A percentile compares a stretch with the other conserved stretches of the same genome.
phyloP scores from a whole-genome alignment of 108 stramenopile species.

The Mediolabrus comicus region DNA sequence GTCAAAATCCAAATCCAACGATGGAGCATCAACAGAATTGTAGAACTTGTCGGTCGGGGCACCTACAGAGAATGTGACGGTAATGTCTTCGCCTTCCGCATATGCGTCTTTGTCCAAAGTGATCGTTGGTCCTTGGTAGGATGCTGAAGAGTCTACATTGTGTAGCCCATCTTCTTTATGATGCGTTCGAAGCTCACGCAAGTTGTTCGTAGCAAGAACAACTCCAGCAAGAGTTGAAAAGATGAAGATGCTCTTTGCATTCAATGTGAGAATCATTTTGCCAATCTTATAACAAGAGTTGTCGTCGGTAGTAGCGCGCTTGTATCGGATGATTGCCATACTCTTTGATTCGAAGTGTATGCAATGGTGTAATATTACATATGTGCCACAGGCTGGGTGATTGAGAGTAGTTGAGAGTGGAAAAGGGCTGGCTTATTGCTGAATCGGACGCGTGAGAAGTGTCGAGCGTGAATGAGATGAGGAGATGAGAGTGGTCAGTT shows the following conservation, averaged over 20 bases:
- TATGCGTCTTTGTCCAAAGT: neutral
- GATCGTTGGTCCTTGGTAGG: neutral
- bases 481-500: no score
- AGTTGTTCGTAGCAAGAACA: neutral
- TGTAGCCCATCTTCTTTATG: neutral
- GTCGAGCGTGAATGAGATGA: no score
- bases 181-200: neutral
- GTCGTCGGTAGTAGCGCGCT: neutral
- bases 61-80: constrained; percentile 10
- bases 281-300: neutral
- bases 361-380: no score
- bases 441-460: no score
- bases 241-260: neutral
- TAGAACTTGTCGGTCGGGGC: neutral
- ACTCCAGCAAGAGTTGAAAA: neutral
- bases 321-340: neutral
- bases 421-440: no score
- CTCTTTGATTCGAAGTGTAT: neutral
- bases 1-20: neutral
- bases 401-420: no score
- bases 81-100: neutral
- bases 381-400: no score
- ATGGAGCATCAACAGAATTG: constrained; percentile 1
- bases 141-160: neutral
- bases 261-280: neutral